Evolutionary conservation across 1,284 basidiomycete genomes (phyloP).

Genomic region (Sporisorium exsertum): DNA sequence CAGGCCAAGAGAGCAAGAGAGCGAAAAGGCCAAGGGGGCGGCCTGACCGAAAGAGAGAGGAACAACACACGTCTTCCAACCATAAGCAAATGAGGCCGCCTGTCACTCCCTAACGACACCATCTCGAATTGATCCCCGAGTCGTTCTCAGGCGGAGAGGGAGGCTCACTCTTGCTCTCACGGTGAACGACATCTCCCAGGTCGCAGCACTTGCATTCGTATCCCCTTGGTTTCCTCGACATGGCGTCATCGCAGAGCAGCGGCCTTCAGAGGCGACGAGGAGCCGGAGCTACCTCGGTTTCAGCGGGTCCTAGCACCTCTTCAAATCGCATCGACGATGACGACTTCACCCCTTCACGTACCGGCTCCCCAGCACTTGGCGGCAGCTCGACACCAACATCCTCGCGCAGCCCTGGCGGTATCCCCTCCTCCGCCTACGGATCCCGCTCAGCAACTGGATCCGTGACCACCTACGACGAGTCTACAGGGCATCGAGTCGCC

Average conservation of each 20-base stretch:
- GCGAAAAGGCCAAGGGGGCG: conserved; percentile 2
- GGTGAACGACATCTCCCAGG: too few relatives aligned
- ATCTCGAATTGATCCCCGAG: too few relatives aligned
- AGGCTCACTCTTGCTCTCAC: too few relatives aligned
- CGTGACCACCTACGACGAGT: conserved; percentile 45
- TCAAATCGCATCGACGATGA: conserved; percentile 35
- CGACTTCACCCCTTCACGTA: conserved; percentile 36
- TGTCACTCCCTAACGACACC: too few relatives aligned
- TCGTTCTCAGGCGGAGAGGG: too few relatives aligned
- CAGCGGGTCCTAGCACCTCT: conserved; percentile 38
- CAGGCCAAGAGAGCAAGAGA: not conserved
- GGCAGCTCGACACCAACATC: conserved; percentile 31
- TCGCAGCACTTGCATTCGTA: not conserved
- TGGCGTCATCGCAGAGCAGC: conserved; percentile 38
- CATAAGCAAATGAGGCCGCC: too few relatives aligned
- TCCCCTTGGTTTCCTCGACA: not conserved
- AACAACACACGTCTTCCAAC: too few relatives aligned
- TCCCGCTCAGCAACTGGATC: conserved; percentile 52
- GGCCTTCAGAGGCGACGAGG: conserved; percentile 45
- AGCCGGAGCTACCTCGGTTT: conserved; percentile 25
- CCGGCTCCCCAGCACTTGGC: conserved; percentile 28
- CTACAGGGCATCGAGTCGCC: conserved; percentile 75
- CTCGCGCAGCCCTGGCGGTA: conserved; percentile 20
- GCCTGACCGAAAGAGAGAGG: not conserved
- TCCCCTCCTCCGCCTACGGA: conserved; percentile 25